These are phyloP conservation scores for Hygrophorus russula DNA, from an alignment of 768 basidiomycete species.

Conservation along the genomic window DNA sequence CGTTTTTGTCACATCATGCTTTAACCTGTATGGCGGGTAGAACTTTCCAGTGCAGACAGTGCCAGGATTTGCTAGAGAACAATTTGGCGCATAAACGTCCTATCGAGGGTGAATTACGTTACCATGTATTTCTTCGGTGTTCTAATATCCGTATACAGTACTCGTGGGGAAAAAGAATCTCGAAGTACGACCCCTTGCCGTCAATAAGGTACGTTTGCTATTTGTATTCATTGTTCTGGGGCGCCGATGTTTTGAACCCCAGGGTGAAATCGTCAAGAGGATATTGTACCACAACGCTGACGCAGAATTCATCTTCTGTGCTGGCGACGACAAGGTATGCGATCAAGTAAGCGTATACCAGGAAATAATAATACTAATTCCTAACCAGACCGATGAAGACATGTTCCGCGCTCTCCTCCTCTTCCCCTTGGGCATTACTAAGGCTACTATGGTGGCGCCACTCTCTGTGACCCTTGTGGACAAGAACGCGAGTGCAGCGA, in stretches of 20 bases:
- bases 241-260: conserved; percentile 14
- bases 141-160: conserved; percentile 29
- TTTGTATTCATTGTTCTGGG: background rate
- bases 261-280: conserved; percentile 92
- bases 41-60: conserved; percentile 91
- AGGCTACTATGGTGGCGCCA: conserved; percentile 46
- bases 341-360: background rate
- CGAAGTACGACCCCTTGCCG: conserved; percentile 88
- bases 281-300: conserved; percentile 90
- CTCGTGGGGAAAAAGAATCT: conserved; percentile 98
- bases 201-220: conserved; percentile 64
- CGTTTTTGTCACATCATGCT: conserved; percentile 3
- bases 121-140: background rate
- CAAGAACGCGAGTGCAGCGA: conserved; percentile 17
- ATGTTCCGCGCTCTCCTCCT: conserved; percentile 90
- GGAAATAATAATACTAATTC: background rate
- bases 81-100: conserved; percentile 87
- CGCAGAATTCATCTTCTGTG: conserved; percentile 93
- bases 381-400: conserved; percentile 89
- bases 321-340: conserved; percentile 89
- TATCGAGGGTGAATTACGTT: conserved; percentile 60
- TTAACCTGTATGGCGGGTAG: conserved; percentile 22
- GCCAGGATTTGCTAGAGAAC: conserved; percentile 92
- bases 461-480: conserved; percentile 44
- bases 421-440: conserved; percentile 36